These are phyloP conservation scores for Yamadazyma sp. DNA, from an alignment of 805 yeast genomes.

Conservation along the genomic window DNA sequence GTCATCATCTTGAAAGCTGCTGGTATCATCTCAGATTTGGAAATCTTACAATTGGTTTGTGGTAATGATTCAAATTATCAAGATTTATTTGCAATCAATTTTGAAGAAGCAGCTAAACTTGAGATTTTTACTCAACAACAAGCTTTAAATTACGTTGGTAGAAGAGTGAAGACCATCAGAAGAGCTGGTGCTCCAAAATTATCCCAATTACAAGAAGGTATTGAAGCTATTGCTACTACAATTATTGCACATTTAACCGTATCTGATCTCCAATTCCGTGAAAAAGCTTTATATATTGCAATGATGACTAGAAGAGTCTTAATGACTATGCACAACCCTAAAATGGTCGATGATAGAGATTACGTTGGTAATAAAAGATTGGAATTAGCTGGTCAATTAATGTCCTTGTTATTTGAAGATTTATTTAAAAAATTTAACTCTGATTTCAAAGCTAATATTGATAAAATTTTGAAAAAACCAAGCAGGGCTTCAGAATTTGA, in stretches of 20 bases:
- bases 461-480: constrained; percentile 89
- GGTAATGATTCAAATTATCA: constrained; percentile 87
- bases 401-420: constrained; percentile 94
- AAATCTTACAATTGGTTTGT: constrained; percentile 90
- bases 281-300: constrained; percentile 91
- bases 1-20: constrained; percentile 92
- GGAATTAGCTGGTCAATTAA: constrained; percentile 95
- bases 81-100: constrained; percentile 86
- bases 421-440: constrained; percentile 93
- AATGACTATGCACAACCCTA: constrained; percentile 92
- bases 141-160: constrained; percentile 87
- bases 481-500: constrained; percentile 94
- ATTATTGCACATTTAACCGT: constrained; percentile 94
- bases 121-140: constrained; percentile 90
- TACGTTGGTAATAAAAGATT: constrained; percentile 97
- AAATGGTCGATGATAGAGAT: constrained; percentile 97
- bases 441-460: constrained; percentile 92
- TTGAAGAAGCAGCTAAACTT: constrained; percentile 86
- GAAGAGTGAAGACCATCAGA: constrained; percentile 88
- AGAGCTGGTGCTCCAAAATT: constrained; percentile 80
- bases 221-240: constrained; percentile 94
- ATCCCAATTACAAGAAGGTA: constrained; percentile 84
- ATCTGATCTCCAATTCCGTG: constrained; percentile 79
- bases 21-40: constrained; percentile 88
- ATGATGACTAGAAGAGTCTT: constrained; percentile 95